These are phyloP conservation scores for Tinospora cordifolia DNA, from an alignment of 164 flowering plant genomes.

Conservation along the genomic window DNA sequence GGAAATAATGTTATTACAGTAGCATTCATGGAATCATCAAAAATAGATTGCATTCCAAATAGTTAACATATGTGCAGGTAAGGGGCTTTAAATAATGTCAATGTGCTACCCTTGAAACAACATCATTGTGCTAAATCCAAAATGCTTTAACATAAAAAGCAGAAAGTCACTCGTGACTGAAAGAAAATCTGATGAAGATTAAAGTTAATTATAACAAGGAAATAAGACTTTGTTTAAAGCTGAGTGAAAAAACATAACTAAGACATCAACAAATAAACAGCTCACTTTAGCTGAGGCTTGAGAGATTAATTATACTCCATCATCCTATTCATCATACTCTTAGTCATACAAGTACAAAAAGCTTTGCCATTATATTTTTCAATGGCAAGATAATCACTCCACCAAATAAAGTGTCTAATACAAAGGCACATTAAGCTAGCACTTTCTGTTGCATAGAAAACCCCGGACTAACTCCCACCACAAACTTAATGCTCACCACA, in stretches of 20 bases:
- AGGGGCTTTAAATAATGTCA: too few relatives aligned
- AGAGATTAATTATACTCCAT: background rate
- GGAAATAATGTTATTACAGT: background rate
- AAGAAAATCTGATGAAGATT: background rate
- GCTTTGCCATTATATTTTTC: background rate
- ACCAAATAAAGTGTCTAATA: background rate
- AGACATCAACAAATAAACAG: background rate
- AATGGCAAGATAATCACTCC: background rate
- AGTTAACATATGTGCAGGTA: too few relatives aligned
- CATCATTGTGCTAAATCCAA: too few relatives aligned
- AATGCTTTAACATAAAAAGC: background rate
- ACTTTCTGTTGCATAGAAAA: background rate
- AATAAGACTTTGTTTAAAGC: background rate
- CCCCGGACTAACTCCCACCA: background rate
- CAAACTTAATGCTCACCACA: constrained; percentile 2
- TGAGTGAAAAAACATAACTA: background rate
- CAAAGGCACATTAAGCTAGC: background rate
- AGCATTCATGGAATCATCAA: background rate
- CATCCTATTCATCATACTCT: background rate
- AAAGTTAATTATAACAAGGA: background rate
- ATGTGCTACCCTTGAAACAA: too few relatives aligned
- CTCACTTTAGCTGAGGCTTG: background rate
- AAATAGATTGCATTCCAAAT: background rate
- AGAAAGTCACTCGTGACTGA: background rate
- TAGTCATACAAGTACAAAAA: background rate